phyloP scores from a whole-genome alignment of 805 yeast species.

The Candida nanaspora region DNA sequence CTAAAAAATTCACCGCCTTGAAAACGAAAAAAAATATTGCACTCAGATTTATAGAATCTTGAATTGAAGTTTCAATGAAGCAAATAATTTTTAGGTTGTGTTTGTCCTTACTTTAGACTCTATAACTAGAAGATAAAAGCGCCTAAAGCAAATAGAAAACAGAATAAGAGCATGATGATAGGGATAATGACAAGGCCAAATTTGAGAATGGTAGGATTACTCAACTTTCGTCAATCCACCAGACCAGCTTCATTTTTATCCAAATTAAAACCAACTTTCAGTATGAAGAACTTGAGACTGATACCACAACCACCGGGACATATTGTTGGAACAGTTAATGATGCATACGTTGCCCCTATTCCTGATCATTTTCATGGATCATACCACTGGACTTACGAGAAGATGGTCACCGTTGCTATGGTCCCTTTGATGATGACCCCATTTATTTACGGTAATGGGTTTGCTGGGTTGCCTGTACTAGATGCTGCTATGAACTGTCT shows the following conservation, averaged over 20 bases:
- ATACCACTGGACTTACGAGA: conserved; percentile 68
- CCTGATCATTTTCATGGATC: conserved; percentile 57
- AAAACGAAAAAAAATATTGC: too few species aligned
- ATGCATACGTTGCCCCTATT: conserved; percentile 57
- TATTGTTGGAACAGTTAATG: conserved; percentile 67
- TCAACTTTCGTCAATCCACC: background rate
- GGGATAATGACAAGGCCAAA: too few species aligned
- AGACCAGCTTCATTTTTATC: background rate
- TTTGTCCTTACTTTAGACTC: too few species aligned
- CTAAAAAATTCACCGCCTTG: too few species aligned
- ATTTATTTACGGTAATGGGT: conserved; percentile 42
- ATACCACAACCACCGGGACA: conserved; percentile 64
- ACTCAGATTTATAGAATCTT: too few species aligned
- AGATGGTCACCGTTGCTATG: conserved; percentile 50
- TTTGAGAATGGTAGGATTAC: too few species aligned
- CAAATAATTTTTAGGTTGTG: too few species aligned
- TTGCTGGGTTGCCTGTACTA: conserved; percentile 37
- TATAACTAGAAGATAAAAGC: too few species aligned
- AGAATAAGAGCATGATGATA: too few species aligned
- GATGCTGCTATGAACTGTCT: conserved; percentile 53
- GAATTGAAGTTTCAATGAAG: too few species aligned
- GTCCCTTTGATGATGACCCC: conserved; percentile 62
- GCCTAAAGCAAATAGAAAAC: too few species aligned
- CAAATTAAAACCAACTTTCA: conserved; percentile 5
- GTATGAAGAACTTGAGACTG: conserved; percentile 24